A percentile compares a stretch with the other conserved stretches of the same genome.
Evolutionary conservation across 176 grass and related monocot genomes (phyloP).

Genomic region (Eremochloa ophiuroides): DNA sequence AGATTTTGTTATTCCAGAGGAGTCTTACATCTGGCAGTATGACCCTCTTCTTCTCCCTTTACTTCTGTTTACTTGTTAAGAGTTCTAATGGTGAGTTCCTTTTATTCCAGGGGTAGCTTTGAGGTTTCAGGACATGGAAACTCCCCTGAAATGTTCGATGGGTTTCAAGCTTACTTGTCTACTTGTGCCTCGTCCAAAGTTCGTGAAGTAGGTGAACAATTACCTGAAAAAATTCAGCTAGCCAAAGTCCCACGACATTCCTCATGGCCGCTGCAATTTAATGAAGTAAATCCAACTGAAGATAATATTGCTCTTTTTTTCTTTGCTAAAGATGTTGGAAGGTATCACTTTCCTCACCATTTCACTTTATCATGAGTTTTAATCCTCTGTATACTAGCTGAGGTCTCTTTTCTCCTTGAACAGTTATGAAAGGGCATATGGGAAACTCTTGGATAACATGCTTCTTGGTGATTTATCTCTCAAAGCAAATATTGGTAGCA

Average conservation of each 20-base stretch:
- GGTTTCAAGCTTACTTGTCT: constrained; percentile 94
- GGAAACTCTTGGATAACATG: constrained; percentile 68
- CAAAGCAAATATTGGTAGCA: constrained; percentile 51
- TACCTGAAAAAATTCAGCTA: constrained; percentile 69
- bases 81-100: constrained; percentile 29
- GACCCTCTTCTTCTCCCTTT: constrained; percentile 38
- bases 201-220: constrained; percentile 52
- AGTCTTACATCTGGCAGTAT: constrained; percentile 95
- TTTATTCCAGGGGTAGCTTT: constrained; percentile 75
- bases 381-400: constrained; percentile 24
- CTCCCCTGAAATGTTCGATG: constrained; percentile 48
- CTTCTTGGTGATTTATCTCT: constrained; percentile 70
- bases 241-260: constrained; percentile 57
- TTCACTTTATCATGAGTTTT: constrained; percentile 3
- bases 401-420: constrained; percentile 2
- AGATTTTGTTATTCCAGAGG: constrained; percentile 66
- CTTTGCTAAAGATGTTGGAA: constrained; percentile 92
- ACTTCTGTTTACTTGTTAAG: neutral
- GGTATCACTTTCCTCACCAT: constrained; percentile 42
- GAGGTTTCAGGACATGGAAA: constrained; percentile 63
- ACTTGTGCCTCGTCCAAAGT: constrained; percentile 60
- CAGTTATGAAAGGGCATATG: constrained; percentile 79
- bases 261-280: constrained; percentile 74
- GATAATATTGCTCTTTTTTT: constrained; percentile 90
- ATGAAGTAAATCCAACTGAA: constrained; percentile 57